These are phyloP conservation scores for Myrmaecium sp. DNA, from an alignment of 2,329 filamentous ascomycete species.

Conservation along the genomic window DNA sequence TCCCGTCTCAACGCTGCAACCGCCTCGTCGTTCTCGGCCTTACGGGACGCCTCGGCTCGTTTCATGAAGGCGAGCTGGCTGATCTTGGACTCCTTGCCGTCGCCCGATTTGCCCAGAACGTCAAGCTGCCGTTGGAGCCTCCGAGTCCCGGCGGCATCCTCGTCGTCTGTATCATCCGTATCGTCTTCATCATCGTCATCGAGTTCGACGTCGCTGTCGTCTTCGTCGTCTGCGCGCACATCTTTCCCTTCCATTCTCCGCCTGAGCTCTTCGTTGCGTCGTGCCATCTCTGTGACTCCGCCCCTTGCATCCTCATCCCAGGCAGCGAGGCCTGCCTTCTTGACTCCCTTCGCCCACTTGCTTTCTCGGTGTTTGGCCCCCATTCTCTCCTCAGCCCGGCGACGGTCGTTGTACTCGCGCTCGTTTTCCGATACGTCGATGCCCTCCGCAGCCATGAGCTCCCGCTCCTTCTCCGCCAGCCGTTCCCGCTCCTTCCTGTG, in stretches of 20 bases:
- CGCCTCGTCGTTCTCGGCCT: conserved; percentile 65
- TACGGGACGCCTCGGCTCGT: conserved; percentile 63
- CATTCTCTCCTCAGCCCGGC: conserved; percentile 69
- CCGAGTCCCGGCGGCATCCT: conserved; percentile 29
- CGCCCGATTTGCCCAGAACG: no score
- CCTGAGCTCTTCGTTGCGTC: conserved; percentile 66
- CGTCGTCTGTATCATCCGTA: conserved; percentile 48
- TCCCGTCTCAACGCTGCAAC: conserved; percentile 43
- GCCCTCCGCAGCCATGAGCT: conserved; percentile 40
- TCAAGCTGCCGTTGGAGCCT: conserved; percentile 17
- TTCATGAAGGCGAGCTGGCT: conserved; percentile 90
- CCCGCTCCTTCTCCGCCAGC: conserved; percentile 38
- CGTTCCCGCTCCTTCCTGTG: conserved; percentile 64
- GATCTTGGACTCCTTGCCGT: conserved; percentile 44
- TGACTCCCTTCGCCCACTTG: conserved; percentile 80
- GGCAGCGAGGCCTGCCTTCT: conserved; percentile 58
- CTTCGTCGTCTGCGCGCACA: conserved; percentile 30
- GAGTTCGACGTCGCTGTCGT: conserved; percentile 33
- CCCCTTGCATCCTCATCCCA: conserved; percentile 80
- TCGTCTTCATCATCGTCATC: conserved; percentile 39
- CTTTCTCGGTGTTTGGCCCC: conserved; percentile 72
- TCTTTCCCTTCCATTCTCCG: conserved; percentile 60
- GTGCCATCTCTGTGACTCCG: conserved; percentile 64
- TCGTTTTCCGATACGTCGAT: conserved; percentile 47
- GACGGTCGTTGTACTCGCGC: conserved; percentile 49